Evolutionary conservation across 2,329 filamentous ascomycete genomes (phyloP).

Genomic region (Alternaria novae-zelandiae): DNA sequence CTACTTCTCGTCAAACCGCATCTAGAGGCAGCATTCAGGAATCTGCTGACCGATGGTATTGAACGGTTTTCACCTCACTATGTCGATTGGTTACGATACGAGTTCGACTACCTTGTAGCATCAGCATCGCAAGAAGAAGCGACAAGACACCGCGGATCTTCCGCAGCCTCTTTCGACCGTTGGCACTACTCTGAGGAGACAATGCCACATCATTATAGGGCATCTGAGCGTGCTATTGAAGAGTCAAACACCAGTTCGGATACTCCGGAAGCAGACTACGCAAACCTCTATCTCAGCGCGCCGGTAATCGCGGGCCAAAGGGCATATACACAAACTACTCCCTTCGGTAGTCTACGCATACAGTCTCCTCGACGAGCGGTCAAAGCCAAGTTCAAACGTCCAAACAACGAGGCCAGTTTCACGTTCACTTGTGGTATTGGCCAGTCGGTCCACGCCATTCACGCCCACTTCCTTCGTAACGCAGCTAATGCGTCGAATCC

Average conservation of each 20-base stretch:
- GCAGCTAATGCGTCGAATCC: not conserved
- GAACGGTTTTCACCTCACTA: not conserved
- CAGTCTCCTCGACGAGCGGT: not conserved
- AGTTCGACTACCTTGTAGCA: constrained; percentile 9
- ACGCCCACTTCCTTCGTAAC: constrained; percentile 4
- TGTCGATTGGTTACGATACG: not conserved
- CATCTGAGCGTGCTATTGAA: not conserved
- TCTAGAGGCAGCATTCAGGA: not conserved
- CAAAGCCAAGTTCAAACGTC: not conserved
- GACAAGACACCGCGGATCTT: not conserved
- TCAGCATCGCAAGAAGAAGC: constrained; percentile 19
- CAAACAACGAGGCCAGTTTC: not conserved
- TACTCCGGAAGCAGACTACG: not conserved
- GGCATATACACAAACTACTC: constrained; percentile 1
- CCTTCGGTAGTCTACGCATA: constrained; percentile 4
- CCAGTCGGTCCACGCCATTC: not conserved
- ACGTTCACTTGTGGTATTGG: constrained; percentile 8
- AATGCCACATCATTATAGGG: not conserved
- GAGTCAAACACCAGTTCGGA: not conserved
- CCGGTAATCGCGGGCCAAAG: not conserved
- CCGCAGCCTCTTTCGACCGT: constrained; percentile 5
- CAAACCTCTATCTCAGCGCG: not conserved
- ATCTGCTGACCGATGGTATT: not conserved
- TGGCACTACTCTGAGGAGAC: constrained; percentile 6
- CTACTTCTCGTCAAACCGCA: constrained; percentile 2